phyloP scores from a whole-genome alignment of 2,329 filamentous ascomycete genomes.

The Epichloe scottii region DNA sequence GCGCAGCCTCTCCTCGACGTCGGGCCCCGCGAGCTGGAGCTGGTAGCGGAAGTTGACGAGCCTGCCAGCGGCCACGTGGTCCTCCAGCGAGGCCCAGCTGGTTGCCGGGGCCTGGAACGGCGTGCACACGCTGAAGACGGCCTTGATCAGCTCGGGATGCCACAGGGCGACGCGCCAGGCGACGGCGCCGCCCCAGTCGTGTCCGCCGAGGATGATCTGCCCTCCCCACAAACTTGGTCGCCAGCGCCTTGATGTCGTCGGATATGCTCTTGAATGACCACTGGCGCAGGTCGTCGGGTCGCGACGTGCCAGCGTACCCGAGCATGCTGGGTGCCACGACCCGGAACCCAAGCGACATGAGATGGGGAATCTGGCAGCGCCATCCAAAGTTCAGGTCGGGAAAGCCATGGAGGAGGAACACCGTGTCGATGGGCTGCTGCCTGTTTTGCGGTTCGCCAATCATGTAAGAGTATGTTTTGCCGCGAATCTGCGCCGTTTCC shows the following conservation, averaged over 20 bases:
- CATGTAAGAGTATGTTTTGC: conserved; percentile 57
- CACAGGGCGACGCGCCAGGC: conserved; percentile 64
- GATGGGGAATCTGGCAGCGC: conserved; percentile 75
- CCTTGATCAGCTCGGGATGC: conserved; percentile 58
- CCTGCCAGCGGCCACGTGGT: conserved; percentile 38
- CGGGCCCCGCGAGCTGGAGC: conserved; percentile 59
- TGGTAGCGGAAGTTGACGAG: conserved; percentile 73
- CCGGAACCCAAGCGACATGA: conserved; percentile 59
- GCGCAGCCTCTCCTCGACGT: conserved; percentile 46
- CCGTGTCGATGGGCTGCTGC: conserved; percentile 30
- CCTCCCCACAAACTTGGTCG: conserved; percentile 38
- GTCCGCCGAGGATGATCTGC: conserved; percentile 70
- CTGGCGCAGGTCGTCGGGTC: conserved; percentile 45
- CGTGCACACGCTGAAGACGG: conserved; percentile 71
- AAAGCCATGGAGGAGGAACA: conserved; percentile 59
- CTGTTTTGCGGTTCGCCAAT: conserved; percentile 34
- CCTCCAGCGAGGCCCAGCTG: conserved; percentile 43
- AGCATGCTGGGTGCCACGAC: conserved; percentile 80
- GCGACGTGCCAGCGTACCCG: conserved; percentile 69
- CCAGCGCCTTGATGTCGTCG: conserved; percentile 63
- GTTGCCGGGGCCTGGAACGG: conserved; percentile 51
- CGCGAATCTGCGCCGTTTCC: conserved; percentile 50
- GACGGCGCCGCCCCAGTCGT: conserved; percentile 81
- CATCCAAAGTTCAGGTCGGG: conserved; percentile 77
- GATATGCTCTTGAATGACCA: conserved; percentile 64